Evolutionary conservation across 441 rosid species (phyloP).

Genomic region (Jatropha podagrica): DNA sequence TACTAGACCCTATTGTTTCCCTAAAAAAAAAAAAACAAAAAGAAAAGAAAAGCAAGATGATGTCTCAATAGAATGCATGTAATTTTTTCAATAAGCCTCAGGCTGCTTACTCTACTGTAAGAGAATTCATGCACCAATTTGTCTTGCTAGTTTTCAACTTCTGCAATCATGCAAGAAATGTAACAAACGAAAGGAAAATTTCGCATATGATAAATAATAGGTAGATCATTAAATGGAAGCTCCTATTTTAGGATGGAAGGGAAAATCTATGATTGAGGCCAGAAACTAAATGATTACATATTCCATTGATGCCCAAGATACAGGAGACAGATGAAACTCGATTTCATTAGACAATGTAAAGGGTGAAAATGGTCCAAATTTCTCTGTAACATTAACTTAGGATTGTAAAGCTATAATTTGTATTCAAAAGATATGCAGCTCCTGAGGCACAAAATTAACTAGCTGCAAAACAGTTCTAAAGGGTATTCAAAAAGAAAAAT

Average conservation of each 20-base stretch:
- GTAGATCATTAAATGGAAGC: background rate
- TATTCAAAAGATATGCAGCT: slow-evolving; percentile 8
- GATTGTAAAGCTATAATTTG: slow-evolving; percentile 13
- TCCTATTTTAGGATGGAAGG: background rate
- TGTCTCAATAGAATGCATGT: no score
- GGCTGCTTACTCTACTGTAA: background rate
- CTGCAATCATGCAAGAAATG: background rate
- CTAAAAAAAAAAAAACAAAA: background rate
- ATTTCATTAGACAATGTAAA: background rate
- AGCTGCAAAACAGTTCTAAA: background rate
- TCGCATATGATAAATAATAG: background rate
- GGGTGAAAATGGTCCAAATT: background rate
- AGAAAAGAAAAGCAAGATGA: no score
- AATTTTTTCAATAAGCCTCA: background rate
- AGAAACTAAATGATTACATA: background rate
- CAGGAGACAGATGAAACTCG: background rate
- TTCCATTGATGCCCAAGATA: background rate
- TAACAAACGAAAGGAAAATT: background rate
- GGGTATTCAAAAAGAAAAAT: background rate
- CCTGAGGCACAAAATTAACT: background rate
- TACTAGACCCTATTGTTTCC: background rate
- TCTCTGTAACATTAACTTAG: slow-evolving; percentile 1
- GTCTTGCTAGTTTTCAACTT: background rate
- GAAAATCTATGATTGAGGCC: background rate
- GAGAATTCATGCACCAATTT: background rate